Evolutionary conservation across 2,329 filamentous ascomycete genomes (phyloP).

Genomic region (Hymenoscyphus infarciens): DNA sequence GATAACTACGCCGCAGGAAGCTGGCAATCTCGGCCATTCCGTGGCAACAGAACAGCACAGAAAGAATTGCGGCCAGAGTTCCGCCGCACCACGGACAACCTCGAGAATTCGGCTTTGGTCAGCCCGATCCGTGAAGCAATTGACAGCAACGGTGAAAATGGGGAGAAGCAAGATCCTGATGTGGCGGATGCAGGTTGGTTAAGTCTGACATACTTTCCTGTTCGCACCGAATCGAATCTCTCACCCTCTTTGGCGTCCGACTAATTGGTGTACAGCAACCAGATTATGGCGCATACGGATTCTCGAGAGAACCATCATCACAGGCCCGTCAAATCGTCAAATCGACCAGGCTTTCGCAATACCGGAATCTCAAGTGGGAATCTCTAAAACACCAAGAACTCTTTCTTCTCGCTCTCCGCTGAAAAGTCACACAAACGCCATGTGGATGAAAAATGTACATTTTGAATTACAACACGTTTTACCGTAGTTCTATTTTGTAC

Average conservation of each 20-base stretch:
- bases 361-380: not conserved
- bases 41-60: not conserved
- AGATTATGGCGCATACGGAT: not conserved
- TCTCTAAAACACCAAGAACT: not conserved
- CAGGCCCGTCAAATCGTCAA: not conserved
- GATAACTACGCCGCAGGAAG: slow-evolving; percentile 1
- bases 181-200: too few species aligned
- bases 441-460: slow-evolving; percentile 2
- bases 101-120: not conserved
- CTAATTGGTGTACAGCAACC: not conserved
- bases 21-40: slow-evolving; percentile 3
- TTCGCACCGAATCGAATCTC: too few species aligned
- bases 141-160: not conserved
- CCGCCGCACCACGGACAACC: not conserved
- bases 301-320: not conserved
- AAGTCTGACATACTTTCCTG: too few species aligned
- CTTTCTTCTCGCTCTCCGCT: not conserved
- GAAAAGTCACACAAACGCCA: not conserved
- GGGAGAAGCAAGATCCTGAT: not conserved
- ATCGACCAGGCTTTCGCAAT: not conserved
- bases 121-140: not conserved
- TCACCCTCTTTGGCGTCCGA: not conserved
- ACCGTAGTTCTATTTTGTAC: not conserved
- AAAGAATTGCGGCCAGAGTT: not conserved
- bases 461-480: slow-evolving; percentile 13